A percentile compares a stretch with the other conserved stretches of the same genome.
These are phyloP conservation scores for Phoma sp. DNA, from an alignment of 2,329 filamentous ascomycete genomes.

Conservation along the genomic window DNA sequence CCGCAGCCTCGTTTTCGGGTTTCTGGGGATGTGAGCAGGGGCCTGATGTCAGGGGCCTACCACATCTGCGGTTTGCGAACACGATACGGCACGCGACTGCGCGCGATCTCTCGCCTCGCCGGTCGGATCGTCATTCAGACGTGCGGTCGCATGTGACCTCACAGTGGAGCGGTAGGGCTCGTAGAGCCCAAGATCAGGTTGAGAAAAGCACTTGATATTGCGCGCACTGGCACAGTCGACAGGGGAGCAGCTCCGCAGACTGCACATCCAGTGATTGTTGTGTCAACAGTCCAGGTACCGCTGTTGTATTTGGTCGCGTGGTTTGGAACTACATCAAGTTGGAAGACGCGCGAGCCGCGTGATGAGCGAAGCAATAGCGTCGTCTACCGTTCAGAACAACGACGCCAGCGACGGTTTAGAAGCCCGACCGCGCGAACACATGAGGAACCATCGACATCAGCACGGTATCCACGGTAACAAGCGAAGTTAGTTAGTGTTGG, in stretches of 20 bases:
- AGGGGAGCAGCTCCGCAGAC: neutral
- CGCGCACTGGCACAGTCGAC: neutral
- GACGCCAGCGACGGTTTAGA: neutral
- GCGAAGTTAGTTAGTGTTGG: conserved; percentile 7
- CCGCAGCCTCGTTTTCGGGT: conserved; percentile 15
- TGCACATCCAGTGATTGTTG: neutral
- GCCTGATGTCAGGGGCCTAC: conserved; percentile 6
- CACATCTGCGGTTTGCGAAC: neutral
- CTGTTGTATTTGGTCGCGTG: neutral
- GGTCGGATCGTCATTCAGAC: conserved; percentile 8
- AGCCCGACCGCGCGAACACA: conserved; percentile 12
- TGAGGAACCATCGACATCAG: conserved; percentile 3
- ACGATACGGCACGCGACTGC: neutral
- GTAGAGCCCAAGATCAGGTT: neutral
- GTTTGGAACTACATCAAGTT: neutral
- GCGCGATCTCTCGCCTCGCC: neutral
- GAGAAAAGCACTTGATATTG: neutral
- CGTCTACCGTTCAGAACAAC: conserved; percentile 2
- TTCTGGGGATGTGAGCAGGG: conserved; percentile 13
- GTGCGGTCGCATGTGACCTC: conserved; percentile 9
- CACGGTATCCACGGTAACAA: conserved; percentile 12
- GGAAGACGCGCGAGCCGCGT: conserved; percentile 6
- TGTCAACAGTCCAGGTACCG: neutral
- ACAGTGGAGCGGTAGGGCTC: conserved; percentile 1
- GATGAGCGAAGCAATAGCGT: conserved; percentile 5